Base-by-base conservation (phyloP, 352 stramenopile genomes). In the Phytophthora citrophthora region DNA sequence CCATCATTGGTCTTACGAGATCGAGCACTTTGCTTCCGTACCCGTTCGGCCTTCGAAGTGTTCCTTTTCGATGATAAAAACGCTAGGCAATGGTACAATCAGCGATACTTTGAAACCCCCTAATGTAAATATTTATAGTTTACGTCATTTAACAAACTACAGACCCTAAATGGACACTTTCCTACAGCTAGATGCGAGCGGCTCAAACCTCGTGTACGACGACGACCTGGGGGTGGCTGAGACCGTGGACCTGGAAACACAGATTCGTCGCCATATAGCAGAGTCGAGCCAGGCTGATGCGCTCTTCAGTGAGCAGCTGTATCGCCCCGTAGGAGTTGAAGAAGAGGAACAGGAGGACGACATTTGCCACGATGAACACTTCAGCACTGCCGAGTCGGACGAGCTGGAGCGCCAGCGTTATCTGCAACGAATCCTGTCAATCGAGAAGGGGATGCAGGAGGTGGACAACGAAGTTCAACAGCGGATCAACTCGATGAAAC, bases 401-500 rank as follows among this genome's bases (percentile, higher is more conserved):
- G 67, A 82, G 18, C 61, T 64, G 34, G 75, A 87, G 51, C 81
- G 81, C n/a, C 57, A 54, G 12, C 53, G 55, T 18, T 91, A 81
- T 55, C 52, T 90, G 11, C 54, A 75, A 27, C 72, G 74, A 29
- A 54, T 80, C 3, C 20, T 66, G 9, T 44, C 29, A 26, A 68
- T 87, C n/a, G 72, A 89, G 56, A 65, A 52, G 43, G 46, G 48
- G 13, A 87, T 88, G 80, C 55, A 74, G 44, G 56, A 73, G 23
- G 65, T 62, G 0, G 55, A 77, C 18, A 59, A 49, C 8, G 58
- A 76, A 6, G 45, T 82, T 15, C 73, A 88, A 53, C 64, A 70
- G 36, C 79, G 72, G 11, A 70, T 90, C 46, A 76, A 79, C 47
- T 63, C 65, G 7, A 86, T 93, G 74, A 70, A 71, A 50, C 81